Evolutionary conservation across 305 asterid species (phyloP), one percentile per base, ranked within the genome.

Genomic region (Fraxinus baroniana): DNA sequence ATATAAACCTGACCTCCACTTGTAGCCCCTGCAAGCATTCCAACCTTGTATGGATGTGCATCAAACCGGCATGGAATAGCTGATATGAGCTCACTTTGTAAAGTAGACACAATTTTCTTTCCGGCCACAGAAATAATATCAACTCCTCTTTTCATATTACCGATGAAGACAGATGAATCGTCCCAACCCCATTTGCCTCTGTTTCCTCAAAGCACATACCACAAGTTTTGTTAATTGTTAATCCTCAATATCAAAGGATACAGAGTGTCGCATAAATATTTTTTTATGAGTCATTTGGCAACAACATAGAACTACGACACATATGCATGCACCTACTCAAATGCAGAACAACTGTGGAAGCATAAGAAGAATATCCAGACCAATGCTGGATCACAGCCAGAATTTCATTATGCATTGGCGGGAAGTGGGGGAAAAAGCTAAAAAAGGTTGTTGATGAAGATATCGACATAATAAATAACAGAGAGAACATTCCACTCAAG

Each of bases 131-230:
- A 89, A 79, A 95, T 89, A 32, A 91, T 80, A 86, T 93, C 99
- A 20, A 92, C 91, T 82, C 95, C 95, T 84, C 95, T 94, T 81
- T 84, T 90, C 94, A 90, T 87, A 80, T 95, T 92, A 64, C 98
- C 98, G 1, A 91, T 89, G 87, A 85, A 93, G 74, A 95, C 84
- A 55, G 88, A 87, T 4, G 98, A 91, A 86, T 95, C 98, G 80
- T 95, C 98, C 99, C 97, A 94, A 80, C 98, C 97, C 99, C 98
- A 95, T 79, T 87, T 74, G 76, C 93, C 97, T 86, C 97, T 95
- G 92, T 64, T 77, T 78, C 73, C 77, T 44, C 73, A 82, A 26
- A 37, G 74, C 20, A 52, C 20, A 52, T 6, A 52, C 57, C 57
- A 46, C 5, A 78, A 68, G 46, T 78, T 46, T 30, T 52, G 79